A percentile compares a stretch with the other conserved stretches of the same genome.
These are phyloP conservation scores for Penicillium fuscoglaucum DNA, from an alignment of 2,329 filamentous ascomycete genomes.

Conservation along the genomic window DNA sequence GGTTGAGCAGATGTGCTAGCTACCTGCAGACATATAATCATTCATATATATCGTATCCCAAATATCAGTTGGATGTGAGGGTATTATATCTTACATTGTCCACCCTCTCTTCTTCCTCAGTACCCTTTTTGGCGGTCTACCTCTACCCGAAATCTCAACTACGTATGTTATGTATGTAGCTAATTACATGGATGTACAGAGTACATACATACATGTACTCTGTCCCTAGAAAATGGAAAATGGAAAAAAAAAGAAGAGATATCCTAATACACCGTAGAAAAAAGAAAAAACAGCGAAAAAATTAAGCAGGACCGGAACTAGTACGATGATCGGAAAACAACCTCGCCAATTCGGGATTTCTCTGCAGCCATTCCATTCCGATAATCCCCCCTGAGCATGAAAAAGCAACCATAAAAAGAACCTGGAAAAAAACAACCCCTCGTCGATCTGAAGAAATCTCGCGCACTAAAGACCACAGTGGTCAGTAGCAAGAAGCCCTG, in stretches of 20 bases:
- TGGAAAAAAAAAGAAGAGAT: neutral
- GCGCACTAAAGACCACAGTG: neutral
- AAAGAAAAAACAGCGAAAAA: neutral
- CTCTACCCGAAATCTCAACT: neutral
- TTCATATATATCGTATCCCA: neutral
- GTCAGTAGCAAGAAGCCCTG: neutral
- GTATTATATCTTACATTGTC: neutral
- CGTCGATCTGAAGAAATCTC: neutral
- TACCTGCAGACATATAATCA: neutral
- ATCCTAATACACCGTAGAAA: constrained; percentile 1
- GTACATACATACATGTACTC: neutral
- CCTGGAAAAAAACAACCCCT: neutral
- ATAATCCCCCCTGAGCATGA: neutral
- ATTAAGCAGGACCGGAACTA: neutral
- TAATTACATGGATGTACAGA: neutral
- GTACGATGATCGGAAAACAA: neutral
- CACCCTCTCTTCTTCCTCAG: neutral
- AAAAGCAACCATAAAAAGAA: neutral
- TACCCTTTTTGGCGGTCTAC: neutral
- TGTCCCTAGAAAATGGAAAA: neutral
- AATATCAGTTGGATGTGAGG: neutral
- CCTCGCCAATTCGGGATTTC: neutral
- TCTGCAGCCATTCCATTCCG: neutral
- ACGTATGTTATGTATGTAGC: neutral
- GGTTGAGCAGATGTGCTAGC: neutral